Percentiles rank a stretch among this genome's conserved stretches.
Evolutionary conservation across 106 monocot species (phyloP).

Genomic region (Posidonia australis): DNA sequence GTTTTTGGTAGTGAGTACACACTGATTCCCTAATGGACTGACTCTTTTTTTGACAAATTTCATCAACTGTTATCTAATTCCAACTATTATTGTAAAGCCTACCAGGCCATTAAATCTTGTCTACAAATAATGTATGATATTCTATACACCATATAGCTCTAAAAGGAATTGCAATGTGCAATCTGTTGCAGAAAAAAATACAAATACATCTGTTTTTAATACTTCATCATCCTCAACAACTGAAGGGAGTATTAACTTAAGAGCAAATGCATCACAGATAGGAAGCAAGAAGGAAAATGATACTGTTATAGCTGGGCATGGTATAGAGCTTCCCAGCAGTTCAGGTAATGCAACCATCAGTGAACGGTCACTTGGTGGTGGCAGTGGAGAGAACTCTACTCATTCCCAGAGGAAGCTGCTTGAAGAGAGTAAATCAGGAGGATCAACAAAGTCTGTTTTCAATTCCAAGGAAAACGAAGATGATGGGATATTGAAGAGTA

Average conservation of each 20-base stretch:
- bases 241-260: constrained; percentile 6
- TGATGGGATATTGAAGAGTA: constrained; percentile 15
- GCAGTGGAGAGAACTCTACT: constrained; percentile 27
- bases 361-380: constrained; percentile 19
- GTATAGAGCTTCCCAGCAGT: constrained; percentile 15
- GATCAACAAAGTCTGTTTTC: constrained; percentile 17
- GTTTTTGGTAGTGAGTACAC: too few relatives aligned
- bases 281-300: constrained; percentile 15
- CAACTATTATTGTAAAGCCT: too few relatives aligned
- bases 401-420: constrained; percentile 73
- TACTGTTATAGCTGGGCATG: constrained; percentile 18
- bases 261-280: constrained; percentile 29
- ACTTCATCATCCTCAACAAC: constrained; percentile 14
- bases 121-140: background rate
- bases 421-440: constrained; percentile 29
- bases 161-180: background rate
- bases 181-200: constrained; percentile 21
- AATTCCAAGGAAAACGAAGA: constrained; percentile 20
- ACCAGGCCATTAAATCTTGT: background rate
- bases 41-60: too few relatives aligned
- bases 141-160: too few relatives aligned
- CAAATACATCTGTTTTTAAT: constrained; percentile 11
- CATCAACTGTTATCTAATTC: too few relatives aligned
- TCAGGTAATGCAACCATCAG: constrained; percentile 10
- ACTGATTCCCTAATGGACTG: too few relatives aligned